A percentile compares a stretch with the other conserved stretches of the same genome.
Evolutionary conservation across 1,284 basidiomycete species (phyloP).

Genomic region (Trametes versicolor): DNA sequence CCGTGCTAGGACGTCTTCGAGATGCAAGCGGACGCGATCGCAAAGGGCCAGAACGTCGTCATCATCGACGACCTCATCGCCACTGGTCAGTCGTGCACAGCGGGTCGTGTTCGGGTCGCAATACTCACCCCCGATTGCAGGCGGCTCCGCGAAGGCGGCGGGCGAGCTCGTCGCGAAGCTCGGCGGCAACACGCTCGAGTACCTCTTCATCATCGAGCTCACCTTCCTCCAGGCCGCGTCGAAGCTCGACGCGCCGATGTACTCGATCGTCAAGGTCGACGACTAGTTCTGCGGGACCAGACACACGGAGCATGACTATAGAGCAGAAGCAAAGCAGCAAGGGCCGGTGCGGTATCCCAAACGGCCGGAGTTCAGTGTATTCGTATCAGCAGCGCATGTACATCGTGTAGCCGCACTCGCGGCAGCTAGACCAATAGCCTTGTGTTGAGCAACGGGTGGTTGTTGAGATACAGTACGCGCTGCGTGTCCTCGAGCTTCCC

Average conservation of each 20-base stretch:
- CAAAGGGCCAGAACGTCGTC: constrained; percentile 86
- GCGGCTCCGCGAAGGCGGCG: constrained; percentile 94
- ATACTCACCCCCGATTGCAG: constrained; percentile 49
- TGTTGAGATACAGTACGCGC: constrained; percentile 78
- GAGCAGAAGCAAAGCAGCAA: constrained; percentile 3
- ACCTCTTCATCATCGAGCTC: constrained; percentile 94
- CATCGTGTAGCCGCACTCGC: constrained; percentile 15
- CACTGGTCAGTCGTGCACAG: constrained; percentile 68
- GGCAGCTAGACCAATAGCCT: constrained; percentile 65
- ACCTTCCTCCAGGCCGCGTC: constrained; percentile 83
- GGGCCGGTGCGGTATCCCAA: constrained; percentile 10
- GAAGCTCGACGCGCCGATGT: constrained; percentile 88
- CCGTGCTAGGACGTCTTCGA: constrained; percentile 86
- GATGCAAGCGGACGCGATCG: constrained; percentile 91
- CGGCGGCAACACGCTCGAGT: constrained; percentile 89
- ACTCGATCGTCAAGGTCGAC: constrained; percentile 84
- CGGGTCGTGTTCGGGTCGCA: constrained; percentile 4
- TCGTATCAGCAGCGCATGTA: constrained; percentile 19
- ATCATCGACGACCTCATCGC: constrained; percentile 98
- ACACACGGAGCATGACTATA: background rate
- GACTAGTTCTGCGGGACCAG: constrained; percentile 55
- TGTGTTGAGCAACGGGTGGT: constrained; percentile 80
- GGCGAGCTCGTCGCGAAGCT: constrained; percentile 89
- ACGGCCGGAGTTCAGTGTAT: constrained; percentile 2
- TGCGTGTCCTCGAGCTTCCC: constrained; percentile 45